Evolutionary conservation across 257 asterid species (phyloP), one percentile per base, ranked within the genome.

Genomic region (Solanum phureja): DNA sequence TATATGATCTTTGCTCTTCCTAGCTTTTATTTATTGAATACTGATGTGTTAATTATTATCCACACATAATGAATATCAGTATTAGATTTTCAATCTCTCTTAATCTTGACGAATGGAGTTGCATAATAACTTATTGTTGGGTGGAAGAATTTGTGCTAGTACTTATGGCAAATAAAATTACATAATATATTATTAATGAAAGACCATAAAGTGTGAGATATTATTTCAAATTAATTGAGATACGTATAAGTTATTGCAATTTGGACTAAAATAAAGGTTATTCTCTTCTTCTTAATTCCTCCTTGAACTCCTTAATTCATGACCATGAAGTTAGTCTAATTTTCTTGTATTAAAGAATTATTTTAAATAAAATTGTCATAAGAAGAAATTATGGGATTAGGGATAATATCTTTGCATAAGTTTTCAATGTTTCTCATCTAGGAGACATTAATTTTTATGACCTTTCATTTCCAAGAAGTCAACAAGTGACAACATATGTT

Each of bases 231-330:
- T 64, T 64, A 64, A n/a, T 64, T 10, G 16, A 64, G 16, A 1
- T 60, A 21, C 2, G 3, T 1, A 2, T 62, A n/a, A n/a, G 1
- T 2, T 60, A 23, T 60, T 23, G 13, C 0, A 0, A 23, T 60
- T 23, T 64, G 33, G 8, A 10, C 31, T 64, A 64, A 64, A 64
- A 64, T 64, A 64, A 64, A 64, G 16, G 7, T 10, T 64, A n/a
- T n/a, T n/a, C 16, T 64, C 4, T 11, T 64, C 72, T 62, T 62
- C 71, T 24, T 42, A 42, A 42, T 42, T 64, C 72, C 72, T 6
- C 72, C 72, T 6, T 7, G 3, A 24, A 11, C 8, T n/a, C 33
- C 33, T n/a, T n/a, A n/a, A 64, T 64, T 64, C 8, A 11, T 64
- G 16, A 62, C 6, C 3, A 62, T 60, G 29, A 8, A 64, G 31